Evolutionary conservation across 805 yeast genomes (phyloP).

Genomic region (Tetrapisispora arboricola): DNA sequence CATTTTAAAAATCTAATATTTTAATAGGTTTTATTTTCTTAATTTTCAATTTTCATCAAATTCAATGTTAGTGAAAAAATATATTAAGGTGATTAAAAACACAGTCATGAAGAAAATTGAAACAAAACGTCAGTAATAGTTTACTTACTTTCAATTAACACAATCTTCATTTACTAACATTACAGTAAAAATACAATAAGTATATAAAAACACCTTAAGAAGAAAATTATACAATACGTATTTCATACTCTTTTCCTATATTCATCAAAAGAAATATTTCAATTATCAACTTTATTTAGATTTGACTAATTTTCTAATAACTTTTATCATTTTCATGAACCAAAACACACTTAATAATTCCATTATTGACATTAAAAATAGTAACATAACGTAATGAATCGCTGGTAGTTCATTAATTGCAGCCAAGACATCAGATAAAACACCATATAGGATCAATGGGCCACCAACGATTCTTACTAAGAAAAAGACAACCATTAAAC

Average conservation of each 20-base stretch:
- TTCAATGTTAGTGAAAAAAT: too few relatives aligned
- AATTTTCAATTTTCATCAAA: too few relatives aligned
- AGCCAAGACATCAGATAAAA: constrained; percentile 36
- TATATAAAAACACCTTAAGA: too few relatives aligned
- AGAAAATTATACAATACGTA: too few relatives aligned
- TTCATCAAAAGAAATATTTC: not conserved
- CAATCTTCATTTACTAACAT: too few relatives aligned
- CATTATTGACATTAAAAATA: constrained; percentile 53
- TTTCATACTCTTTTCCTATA: not conserved
- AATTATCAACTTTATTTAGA: not conserved
- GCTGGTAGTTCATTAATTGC: constrained; percentile 40
- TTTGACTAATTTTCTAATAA: constrained; percentile 45
- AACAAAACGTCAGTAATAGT: too few relatives aligned
- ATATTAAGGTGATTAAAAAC: too few relatives aligned
- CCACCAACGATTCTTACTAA: constrained; percentile 79
- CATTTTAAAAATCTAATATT: too few relatives aligned
- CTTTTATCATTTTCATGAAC: constrained; percentile 76
- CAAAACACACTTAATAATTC: constrained; percentile 66
- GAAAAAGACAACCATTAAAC: constrained; percentile 61
- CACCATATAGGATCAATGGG: constrained; percentile 49
- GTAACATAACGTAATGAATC: constrained; percentile 32
- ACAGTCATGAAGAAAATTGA: too few relatives aligned
- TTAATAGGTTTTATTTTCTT: too few relatives aligned
- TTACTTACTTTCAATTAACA: too few relatives aligned
- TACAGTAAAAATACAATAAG: too few relatives aligned